phyloP scores from a whole-genome alignment of 1,139 yeast species.

The Yamadazyma trypodendri region DNA sequence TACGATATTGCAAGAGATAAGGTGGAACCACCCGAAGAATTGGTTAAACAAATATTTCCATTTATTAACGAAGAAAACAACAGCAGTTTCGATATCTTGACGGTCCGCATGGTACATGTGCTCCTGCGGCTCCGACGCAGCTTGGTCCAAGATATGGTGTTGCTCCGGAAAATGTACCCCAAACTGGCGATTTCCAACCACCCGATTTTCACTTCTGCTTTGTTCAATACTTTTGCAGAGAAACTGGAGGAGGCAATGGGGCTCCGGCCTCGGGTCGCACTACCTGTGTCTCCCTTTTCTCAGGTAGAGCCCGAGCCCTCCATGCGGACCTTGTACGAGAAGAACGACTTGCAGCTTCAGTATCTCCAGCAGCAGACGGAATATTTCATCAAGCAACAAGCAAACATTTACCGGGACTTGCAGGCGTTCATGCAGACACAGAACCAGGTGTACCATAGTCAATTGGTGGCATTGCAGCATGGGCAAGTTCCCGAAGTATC shows the following conservation, averaged over 20 bases:
- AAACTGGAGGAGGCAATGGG: constrained; percentile 17
- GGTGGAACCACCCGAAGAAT: constrained; percentile 28
- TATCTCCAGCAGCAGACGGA: constrained; percentile 19
- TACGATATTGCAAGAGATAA: constrained; percentile 23
- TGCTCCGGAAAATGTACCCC: constrained; percentile 25
- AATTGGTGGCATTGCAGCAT: constrained; percentile 17
- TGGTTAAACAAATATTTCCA: constrained; percentile 30
- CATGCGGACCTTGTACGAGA: no score
- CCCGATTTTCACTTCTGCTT: constrained; percentile 25
- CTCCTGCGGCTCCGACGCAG: constrained; percentile 24
- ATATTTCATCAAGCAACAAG: constrained; percentile 18
- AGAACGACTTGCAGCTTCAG: constrained; percentile 11
- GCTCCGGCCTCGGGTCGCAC: not conserved
- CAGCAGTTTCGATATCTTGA: constrained; percentile 14
- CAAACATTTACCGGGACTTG: constrained; percentile 15
- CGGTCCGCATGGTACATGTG: constrained; percentile 19
- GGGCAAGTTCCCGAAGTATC: not conserved
- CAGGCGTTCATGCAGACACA: constrained; percentile 20
- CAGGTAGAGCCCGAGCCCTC: no score
- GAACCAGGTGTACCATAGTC: constrained; percentile 19
- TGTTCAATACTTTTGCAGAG: constrained; percentile 22
- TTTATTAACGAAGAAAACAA: constrained; percentile 21
- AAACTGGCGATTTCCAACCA: constrained; percentile 26
- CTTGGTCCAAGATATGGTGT: constrained; percentile 36
- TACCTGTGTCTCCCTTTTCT: no score